phyloP scores from a whole-genome alignment of 176 grass and related monocot species.

The barley (Hordeum vulgare) region DNA sequence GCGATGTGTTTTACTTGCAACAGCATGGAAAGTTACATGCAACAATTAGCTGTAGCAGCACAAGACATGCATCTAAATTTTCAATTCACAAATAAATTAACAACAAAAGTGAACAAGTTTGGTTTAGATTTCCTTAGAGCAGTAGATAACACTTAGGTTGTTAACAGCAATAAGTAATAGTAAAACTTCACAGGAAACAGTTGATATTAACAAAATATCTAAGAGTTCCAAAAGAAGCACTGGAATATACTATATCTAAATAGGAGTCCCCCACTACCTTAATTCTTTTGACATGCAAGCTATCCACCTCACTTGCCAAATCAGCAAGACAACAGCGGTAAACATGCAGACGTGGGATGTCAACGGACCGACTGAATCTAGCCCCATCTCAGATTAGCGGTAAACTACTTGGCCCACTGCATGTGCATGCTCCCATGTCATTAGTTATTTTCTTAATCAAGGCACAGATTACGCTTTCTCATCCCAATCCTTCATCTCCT shows the following conservation, averaged over 20 bases:
- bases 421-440: no score
- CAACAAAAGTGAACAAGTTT: neutral
- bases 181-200: neutral
- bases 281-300: no score
- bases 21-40: neutral
- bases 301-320: no score
- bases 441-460: no score
- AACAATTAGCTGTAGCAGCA: conserved; percentile 1
- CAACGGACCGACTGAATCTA: no score
- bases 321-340: no score
- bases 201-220: neutral
- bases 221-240: neutral
- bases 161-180: neutral
- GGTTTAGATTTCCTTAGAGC: neutral
- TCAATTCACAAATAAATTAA: neutral
- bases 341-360: no score
- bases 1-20: conserved; percentile 8
- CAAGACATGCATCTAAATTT: neutral
- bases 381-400: no score
- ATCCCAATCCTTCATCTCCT: no score
- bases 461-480: no score
- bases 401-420: no score
- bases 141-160: neutral
- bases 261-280: no score
- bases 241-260: neutral